Base-by-base conservation (phyloP, 768 basidiomycete genomes). In the Heimioporus sp. region DNA sequence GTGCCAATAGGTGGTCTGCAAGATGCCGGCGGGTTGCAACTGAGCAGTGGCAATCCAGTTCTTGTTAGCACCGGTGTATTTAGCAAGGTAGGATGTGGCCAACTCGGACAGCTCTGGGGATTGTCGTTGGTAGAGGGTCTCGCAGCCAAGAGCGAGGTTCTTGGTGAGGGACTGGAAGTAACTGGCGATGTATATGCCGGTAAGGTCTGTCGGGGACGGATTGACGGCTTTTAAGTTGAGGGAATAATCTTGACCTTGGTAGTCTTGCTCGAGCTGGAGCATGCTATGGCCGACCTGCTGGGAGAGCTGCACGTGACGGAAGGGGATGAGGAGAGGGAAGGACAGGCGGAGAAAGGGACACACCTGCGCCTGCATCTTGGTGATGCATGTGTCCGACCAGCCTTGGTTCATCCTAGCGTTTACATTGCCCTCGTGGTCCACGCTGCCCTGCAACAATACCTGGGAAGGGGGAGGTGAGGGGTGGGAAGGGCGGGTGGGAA, bases 1-100 rank as follows among this genome's bases (percentile, higher is more conserved):
- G 58, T 98, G 94, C 90, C 92, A 97, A 71, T 98, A 99, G 10
- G 92, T 95, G 28, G 94, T 83, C 70, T 94, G 90, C 21, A 97
- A 63, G 44, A 91, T 80, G 20, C 95, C 92, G 15, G 83, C 77
- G 15, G 87, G 80, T 67, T 94, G 92, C 12, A 95, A 56, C 64
- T 92, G 90, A 12, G 92, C 87, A 5, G 94, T 96, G n/a, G 91
- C 92, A 61, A 93, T 94, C 92, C 92, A 95, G 65, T 79, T 83
- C 65, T 82, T 86, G 67, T 84, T 79, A 28, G 77, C 70, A 56
- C 83, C 73, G 0, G 86, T 89, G 68, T 83, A 83, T 73, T 93
- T 94, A 45, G 86, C 85, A 46, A 92, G 78, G 71, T 91, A 93
- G 40, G 89, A 87, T 4, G 87, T 76, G 46, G 79, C 79, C 40